Base-by-base conservation (phyloP, 1,284 basidiomycete species). In the Moniliella sp. region DNA sequence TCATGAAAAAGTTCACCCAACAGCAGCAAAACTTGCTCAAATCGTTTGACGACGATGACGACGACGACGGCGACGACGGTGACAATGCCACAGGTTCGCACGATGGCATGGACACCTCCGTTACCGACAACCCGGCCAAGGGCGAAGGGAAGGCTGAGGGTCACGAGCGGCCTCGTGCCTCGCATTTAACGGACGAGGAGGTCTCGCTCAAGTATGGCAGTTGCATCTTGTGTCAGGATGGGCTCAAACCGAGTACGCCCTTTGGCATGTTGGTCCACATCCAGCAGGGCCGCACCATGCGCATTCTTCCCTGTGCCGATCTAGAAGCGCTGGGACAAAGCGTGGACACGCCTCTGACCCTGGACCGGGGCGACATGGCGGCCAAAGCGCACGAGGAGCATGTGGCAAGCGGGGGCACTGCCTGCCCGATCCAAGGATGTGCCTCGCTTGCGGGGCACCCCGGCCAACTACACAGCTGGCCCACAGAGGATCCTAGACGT, bases 211-310 rank as follows among this genome's bases (percentile, higher is more conserved):
- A n/a, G 40, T 21, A 36, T 42, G 91, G 88, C 1, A 78, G 76
- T 15, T 99, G 91, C 60, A 97, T 99, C 43, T 80, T 97, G 5
- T 99, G 91, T 50, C 91, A 97, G 60, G 91, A 97, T 59, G 78
- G 83, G 39, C 71, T 94, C 30, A 78, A 74, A 38, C 62, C 67
- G 1, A 64, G 69, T 9, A 69, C 72, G 38, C 67, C 79, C 0
- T 94, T 93, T 53, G 91, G 91, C 10, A 74, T 73, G 29, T 69
- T 99, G n/a, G 81, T 78, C 1, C 67, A 88, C 37, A 60, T 97
- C 4, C 88, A 97, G 57, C 75, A 82, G 0, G 91, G 84, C 60
- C 70, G 79, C 23, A 37, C 5, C 36, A 65, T 97, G 19, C 72
- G 86, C 27, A 70, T 70, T 38, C 78, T 76, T 45, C 79, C 74